Base-by-base conservation (phyloP, 2,329 filamentous ascomycete species). In the Didymella pomorum region DNA sequence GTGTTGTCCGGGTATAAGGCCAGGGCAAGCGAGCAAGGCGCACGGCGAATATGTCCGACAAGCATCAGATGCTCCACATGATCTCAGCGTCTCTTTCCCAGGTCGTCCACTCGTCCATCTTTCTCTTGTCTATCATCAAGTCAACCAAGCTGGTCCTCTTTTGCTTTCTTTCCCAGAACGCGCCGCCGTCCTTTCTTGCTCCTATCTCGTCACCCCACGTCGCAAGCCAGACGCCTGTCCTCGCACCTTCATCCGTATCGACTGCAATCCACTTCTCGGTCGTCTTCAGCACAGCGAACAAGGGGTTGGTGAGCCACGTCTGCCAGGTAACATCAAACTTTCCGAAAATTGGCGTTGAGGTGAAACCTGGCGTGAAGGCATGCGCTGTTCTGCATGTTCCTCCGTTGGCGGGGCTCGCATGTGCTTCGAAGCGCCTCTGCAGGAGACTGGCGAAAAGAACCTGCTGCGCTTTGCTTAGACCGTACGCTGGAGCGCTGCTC, bases 151-250 rank as follows among this genome's bases (percentile, higher is more conserved):
- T 65, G 25, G 53, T 57, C 26, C 37, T 35, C 7, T 11, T 60
- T 8, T n/a, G 9, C 43, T 51, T 47, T 54, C 56, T 54, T 29
- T 65, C 62, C 64, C 60, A 68, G 1, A 56, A 65, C 7, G 48
- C 29, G 18, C 63, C 62, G 0, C 58, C 65, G 11, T 46, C 20
- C 1, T 50, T 2, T 25, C 11, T 39, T 23, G 18, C 28, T 4
- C 56, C 56, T 0, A 58, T 2, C n/a, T 43, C 41, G 11, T 46
- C 43, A 1, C 59, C 60, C 10, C 52, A 56, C 4, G 52, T 46
- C 14, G 60, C 64, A 55, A 68, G 58, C 65, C 60, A 68, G 1
- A 21, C 46, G 11, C 64, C 65, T 8, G 62, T 63, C 52, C 61
- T 63, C 11, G 56, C 60, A 6, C 62, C 62, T 37, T 68, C 55